phyloP scores from a whole-genome alignment of 1,284 basidiomycete genomes.

The Phylloporus sp. region DNA sequence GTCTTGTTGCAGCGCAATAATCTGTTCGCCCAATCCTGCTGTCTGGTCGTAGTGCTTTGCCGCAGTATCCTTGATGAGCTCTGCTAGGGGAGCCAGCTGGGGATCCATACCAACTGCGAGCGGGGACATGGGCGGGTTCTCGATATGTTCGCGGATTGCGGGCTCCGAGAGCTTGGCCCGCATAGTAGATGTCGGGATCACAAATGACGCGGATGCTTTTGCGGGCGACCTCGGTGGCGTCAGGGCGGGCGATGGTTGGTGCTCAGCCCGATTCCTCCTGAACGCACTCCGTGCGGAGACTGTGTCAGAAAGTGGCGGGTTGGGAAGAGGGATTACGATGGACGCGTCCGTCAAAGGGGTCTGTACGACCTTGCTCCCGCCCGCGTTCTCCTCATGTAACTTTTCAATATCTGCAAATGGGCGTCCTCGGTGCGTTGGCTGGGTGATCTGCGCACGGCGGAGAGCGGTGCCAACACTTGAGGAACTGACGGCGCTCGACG shows the following conservation, averaged over 20 bases:
- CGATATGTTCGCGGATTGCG: constrained; percentile 25
- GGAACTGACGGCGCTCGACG: constrained; percentile 26
- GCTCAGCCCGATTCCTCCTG: constrained; percentile 8
- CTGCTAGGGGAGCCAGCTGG: constrained; percentile 33
- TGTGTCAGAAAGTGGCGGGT: constrained; percentile 14
- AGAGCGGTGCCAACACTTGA: constrained; percentile 36
- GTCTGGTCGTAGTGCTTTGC: constrained; percentile 43
- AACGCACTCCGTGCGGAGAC: constrained; percentile 31
- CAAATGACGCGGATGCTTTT: constrained; percentile 2
- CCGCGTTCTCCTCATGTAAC: constrained; percentile 18
- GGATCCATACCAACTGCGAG: constrained; percentile 16
- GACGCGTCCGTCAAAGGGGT: constrained; percentile 33
- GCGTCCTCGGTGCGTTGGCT: constrained; percentile 12
- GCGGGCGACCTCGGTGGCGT: constrained; percentile 16
- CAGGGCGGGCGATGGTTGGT: background rate
- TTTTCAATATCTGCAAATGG: constrained; percentile 33
- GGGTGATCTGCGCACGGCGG: constrained; percentile 28
- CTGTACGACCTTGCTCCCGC: background rate
- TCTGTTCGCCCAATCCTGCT: constrained; percentile 39
- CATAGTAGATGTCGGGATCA: constrained; percentile 11
- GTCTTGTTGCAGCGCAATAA: constrained; percentile 43
- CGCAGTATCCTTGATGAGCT: constrained; percentile 43
- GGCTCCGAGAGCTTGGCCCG: constrained; percentile 28
- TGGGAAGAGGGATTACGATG: constrained; percentile 32
- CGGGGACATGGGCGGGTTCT: constrained; percentile 21